Base-by-base conservation (phyloP, 768 basidiomycete genomes). In the Podaxis carcinomalis region DNA sequence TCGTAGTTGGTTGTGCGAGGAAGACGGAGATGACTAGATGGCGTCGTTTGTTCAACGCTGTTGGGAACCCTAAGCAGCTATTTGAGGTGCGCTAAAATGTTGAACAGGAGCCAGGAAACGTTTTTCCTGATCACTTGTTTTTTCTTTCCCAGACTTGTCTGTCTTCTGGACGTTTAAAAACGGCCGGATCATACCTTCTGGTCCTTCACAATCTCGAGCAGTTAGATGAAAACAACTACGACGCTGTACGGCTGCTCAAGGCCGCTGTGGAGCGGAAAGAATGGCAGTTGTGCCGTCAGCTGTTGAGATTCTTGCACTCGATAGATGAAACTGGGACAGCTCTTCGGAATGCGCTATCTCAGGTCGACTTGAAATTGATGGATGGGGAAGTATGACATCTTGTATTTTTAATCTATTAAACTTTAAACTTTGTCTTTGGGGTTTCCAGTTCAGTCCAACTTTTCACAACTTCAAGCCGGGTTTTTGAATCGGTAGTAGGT, bases 21-120 rank as follows among this genome's bases (percentile, higher is more conserved):
- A 99, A 99, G 77, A 98, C 93, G 5, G 97, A 99, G 74, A 83
- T 95, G 69, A 88, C 92, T 3, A 75, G 90, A 54, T 99, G 97
- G 97, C 83, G 83, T 50, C 83, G 88, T 57, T 75, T 99, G 42
- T 99, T 99, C 71, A 85, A 86, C 58, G 81, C 92, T 36, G 95
- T 96, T 2, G 97, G 97, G 5, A 91, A 89, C 68, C 96, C 97
- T 0, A 87, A 95, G 68, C 77, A 82, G 3, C 78, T 99, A 39
- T 98, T 98, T 68, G 96, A 99, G 81, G 93, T 95, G 62, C 57
- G 21, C 36, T 23, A 27, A 25, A 46, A 32, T 37, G 19, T 19
- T 19, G 14, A 6, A 7, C 32, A 32, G 14, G 57, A n/a, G 35
- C 4, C 27, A 51, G 46, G 5, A 13, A 14, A 28, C 47, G 37